Percentiles rank a stretch among this genome's conserved stretches.
Evolutionary conservation across 2,329 filamentous ascomycete species (phyloP).

Genomic region (Colletotrichum liaoningense): DNA sequence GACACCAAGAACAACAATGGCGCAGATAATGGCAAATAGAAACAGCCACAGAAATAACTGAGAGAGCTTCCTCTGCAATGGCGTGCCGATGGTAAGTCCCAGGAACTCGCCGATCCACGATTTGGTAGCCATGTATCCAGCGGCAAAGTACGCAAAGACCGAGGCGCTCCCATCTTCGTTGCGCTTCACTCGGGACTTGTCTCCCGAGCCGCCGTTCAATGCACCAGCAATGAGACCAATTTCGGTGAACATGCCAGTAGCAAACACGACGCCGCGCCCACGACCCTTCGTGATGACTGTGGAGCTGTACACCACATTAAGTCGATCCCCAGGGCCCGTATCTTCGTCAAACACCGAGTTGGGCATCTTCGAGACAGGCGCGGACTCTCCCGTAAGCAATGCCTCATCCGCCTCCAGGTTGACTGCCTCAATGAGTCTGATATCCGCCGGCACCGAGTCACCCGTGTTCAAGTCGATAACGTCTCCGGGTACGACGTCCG

Average conservation of each 20-base stretch:
- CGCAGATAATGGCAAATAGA: slow-evolving; percentile 71
- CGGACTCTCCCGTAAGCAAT: slow-evolving; percentile 71
- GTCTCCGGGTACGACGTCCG: slow-evolving; percentile 67
- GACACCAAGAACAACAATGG: slow-evolving; percentile 72
- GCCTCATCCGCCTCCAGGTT: slow-evolving; percentile 72
- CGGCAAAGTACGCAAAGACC: too few relatives aligned
- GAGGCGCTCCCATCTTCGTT: too few relatives aligned
- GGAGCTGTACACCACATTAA: slow-evolving; percentile 72
- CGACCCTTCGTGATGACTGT: slow-evolving; percentile 73
- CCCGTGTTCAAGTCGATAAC: slow-evolving; percentile 64
- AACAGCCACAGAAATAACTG: slow-evolving; percentile 73
- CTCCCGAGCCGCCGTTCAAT: slow-evolving; percentile 65
- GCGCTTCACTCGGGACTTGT: slow-evolving; percentile 59
- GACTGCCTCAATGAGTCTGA: slow-evolving; percentile 59
- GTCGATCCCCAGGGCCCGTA: slow-evolving; percentile 68
- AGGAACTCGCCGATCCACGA: slow-evolving; percentile 67
- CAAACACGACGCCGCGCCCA: slow-evolving; percentile 68
- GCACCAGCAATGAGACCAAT: slow-evolving; percentile 70
- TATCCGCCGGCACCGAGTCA: slow-evolving; percentile 55
- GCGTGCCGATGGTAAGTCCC: slow-evolving; percentile 73
- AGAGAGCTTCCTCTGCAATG: slow-evolving; percentile 74
- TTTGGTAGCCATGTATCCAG: slow-evolving; percentile 50
- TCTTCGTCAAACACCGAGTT: slow-evolving; percentile 60
- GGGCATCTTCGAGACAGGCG: slow-evolving; percentile 67
- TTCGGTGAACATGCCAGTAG: slow-evolving; percentile 70